A percentile compares a stretch with the other conserved stretches of the same genome.
Evolutionary conservation across 2,329 filamentous ascomycete species (phyloP).

Genomic region (Lachnellula cervina): DNA sequence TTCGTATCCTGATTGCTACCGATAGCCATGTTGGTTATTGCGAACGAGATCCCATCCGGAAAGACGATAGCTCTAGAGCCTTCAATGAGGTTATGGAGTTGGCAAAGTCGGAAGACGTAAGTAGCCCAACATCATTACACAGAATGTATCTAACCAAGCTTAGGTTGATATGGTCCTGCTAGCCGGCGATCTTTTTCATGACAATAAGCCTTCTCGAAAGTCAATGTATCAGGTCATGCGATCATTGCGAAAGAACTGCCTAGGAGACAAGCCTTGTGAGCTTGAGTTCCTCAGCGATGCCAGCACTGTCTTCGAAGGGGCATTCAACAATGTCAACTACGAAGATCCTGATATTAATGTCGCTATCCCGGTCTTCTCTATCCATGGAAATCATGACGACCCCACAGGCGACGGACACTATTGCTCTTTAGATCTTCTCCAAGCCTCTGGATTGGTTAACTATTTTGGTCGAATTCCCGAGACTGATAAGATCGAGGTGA

Average conservation of each 20-base stretch:
- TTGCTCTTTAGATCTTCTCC: slow-evolving; percentile 84
- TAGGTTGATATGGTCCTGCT: slow-evolving; percentile 93
- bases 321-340: slow-evolving; percentile 94
- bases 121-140: slow-evolving; percentile 8
- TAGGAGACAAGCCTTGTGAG: slow-evolving; percentile 92
- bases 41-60: slow-evolving; percentile 88
- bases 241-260: slow-evolving; percentile 85
- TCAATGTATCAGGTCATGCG: slow-evolving; percentile 98
- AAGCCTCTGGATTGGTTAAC: slow-evolving; percentile 87
- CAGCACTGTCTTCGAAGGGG: slow-evolving; percentile 81
- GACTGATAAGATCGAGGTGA: slow-evolving; percentile 88
- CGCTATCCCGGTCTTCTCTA: slow-evolving; percentile 94
- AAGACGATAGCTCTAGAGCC: slow-evolving; percentile 92
- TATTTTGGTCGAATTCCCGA: slow-evolving; percentile 92
- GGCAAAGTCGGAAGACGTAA: slow-evolving; percentile 74
- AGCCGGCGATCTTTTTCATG: slow-evolving; percentile 92
- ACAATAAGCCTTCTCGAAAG: slow-evolving; percentile 95
- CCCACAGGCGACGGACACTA: slow-evolving; percentile 93
- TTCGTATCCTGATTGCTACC: slow-evolving; percentile 88
- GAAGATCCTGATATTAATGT: slow-evolving; percentile 97
- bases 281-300: slow-evolving; percentile 92
- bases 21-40: slow-evolving; percentile 98
- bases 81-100: slow-evolving; percentile 95
- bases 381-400: slow-evolving; percentile 97
- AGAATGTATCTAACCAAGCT: slow-evolving; percentile 1